A percentile compares a stretch with the other conserved stretches of the same genome.
These are phyloP conservation scores for Fusarium sp. DNA, from an alignment of 2,329 filamentous ascomycete species.

Conservation along the genomic window DNA sequence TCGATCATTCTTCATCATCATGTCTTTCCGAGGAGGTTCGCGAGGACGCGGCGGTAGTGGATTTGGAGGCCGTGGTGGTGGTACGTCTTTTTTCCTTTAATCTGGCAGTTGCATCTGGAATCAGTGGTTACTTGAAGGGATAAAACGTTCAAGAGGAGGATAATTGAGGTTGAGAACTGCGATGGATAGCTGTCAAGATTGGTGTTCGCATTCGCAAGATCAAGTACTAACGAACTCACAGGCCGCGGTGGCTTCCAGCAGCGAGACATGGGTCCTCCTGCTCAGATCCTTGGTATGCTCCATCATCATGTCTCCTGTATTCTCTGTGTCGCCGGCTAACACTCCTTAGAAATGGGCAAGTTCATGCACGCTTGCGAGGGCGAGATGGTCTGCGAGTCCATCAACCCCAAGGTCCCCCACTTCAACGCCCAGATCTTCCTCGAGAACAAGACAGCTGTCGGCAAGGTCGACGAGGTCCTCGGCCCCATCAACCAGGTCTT, in stretches of 20 bases:
- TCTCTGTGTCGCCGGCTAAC: constrained; percentile 11
- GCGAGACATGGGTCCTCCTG: constrained; percentile 55
- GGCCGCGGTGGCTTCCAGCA: constrained; percentile 55
- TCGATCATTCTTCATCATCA: constrained; percentile 35
- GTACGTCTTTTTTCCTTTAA: constrained; percentile 40
- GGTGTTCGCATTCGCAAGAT: background rate
- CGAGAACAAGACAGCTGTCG: constrained; percentile 96
- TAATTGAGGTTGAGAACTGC: background rate
- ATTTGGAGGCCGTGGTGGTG: constrained; percentile 53
- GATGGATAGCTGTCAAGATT: background rate
- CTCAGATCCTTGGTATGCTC: constrained; percentile 52
- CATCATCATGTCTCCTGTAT: background rate
- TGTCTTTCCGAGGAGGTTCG: constrained; percentile 56
- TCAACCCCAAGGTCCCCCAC: constrained; percentile 95
- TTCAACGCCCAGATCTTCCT: constrained; percentile 99
- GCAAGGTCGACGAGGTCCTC: constrained; percentile 98
- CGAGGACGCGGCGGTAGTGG: constrained; percentile 52
- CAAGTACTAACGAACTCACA: constrained; percentile 37
- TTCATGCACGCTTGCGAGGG: constrained; percentile 96
- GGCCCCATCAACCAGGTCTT: constrained; percentile 97
- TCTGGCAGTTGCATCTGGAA: background rate
- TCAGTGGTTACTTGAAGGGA: background rate
- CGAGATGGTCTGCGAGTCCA: constrained; percentile 96
- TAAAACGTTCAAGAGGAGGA: background rate
- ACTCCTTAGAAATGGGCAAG: constrained; percentile 82